Evolutionary conservation across 495 filamentous ascomycete species (phyloP).

Genomic region (Hamigera avellanea): DNA sequence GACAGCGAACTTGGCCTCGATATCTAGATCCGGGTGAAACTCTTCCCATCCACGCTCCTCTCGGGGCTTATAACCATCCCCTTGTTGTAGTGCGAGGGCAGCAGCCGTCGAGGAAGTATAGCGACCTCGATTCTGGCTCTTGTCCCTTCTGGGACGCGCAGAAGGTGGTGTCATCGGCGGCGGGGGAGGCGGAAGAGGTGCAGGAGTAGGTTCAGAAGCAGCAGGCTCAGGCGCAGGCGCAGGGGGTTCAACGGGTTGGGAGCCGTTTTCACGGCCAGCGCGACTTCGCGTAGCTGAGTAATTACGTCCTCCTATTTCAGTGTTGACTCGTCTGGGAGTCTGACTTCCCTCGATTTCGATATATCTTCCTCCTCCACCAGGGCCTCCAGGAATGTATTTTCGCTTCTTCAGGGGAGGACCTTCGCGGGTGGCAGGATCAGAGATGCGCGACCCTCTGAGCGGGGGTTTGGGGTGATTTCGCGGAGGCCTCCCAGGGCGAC

Average conservation of each 20-base stretch:
- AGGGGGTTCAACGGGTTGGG: constrained; percentile 15
- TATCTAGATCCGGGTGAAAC: constrained; percentile 89
- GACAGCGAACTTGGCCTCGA: constrained; percentile 63
- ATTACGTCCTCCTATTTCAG: constrained; percentile 45
- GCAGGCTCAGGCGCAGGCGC: neutral
- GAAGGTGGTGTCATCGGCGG: constrained; percentile 34
- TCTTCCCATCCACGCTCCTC: constrained; percentile 96
- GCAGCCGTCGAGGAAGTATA: constrained; percentile 78
- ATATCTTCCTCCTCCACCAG: constrained; percentile 70
- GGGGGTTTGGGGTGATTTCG: constrained; percentile 21
- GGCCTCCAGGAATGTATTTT: constrained; percentile 65
- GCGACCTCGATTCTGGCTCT: constrained; percentile 36
- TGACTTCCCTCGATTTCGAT: constrained; percentile 44
- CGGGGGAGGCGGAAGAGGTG: constrained; percentile 24
- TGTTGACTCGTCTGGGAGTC: constrained; percentile 16
- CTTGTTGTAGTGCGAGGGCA: constrained; percentile 72
- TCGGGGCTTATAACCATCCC: constrained; percentile 90
- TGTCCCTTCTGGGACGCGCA: constrained; percentile 38
- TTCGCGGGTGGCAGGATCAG: constrained; percentile 24
- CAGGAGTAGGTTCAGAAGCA: neutral
- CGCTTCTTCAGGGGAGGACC: constrained; percentile 40
- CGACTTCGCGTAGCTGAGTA: constrained; percentile 19
- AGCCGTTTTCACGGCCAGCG: constrained; percentile 15
- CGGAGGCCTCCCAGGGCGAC: constrained; percentile 19
- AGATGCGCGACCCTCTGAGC: constrained; percentile 22